phyloP scores from a whole-genome alignment of 2,329 filamentous ascomycete species.

The Cadophora luteo-olivacea region DNA sequence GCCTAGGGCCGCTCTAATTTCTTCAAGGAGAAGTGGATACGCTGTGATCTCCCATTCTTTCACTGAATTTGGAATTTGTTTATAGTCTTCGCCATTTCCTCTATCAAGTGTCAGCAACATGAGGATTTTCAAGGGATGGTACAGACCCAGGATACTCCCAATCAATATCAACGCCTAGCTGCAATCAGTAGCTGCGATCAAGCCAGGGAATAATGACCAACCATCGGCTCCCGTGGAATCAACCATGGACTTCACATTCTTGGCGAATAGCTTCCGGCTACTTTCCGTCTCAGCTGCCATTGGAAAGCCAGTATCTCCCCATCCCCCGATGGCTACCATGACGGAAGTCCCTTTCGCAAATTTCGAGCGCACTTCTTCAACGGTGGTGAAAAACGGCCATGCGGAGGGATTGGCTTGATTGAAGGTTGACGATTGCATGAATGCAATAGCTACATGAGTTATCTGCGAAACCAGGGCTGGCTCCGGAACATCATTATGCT shows the following conservation, averaged over 20 bases:
- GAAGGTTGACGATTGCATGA: slow-evolving; percentile 61
- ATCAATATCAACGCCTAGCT: slow-evolving; percentile 47
- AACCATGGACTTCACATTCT: slow-evolving; percentile 69
- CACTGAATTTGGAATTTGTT: slow-evolving; percentile 62
- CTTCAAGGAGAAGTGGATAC: slow-evolving; percentile 65
- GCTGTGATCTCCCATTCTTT: slow-evolving; percentile 67
- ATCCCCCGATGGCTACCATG: slow-evolving; percentile 76
- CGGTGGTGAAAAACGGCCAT: slow-evolving; percentile 61
- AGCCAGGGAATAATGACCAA: slow-evolving; percentile 39
- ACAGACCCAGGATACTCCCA: slow-evolving; percentile 63
- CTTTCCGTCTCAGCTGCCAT: slow-evolving; percentile 57
- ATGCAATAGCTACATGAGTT: slow-evolving; percentile 65
- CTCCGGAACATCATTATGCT: slow-evolving; percentile 45
- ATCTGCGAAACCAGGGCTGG: slow-evolving; percentile 48
- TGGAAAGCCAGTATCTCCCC: slow-evolving; percentile 75
- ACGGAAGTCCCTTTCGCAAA: slow-evolving; percentile 64
- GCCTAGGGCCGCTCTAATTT: slow-evolving; percentile 64
- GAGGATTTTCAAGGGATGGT: slow-evolving; percentile 5
- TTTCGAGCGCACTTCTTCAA: slow-evolving; percentile 53
- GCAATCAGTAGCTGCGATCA: slow-evolving; percentile 29
- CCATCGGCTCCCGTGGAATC: slow-evolving; percentile 69
- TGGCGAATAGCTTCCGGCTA: slow-evolving; percentile 64
- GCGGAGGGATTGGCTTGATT: slow-evolving; percentile 47
- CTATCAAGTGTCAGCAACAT: slow-evolving; percentile 35
- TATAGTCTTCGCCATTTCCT: slow-evolving; percentile 76